Conservation (phyloP, 495 filamentous ascomycete species). For the Penicillium daleae region DNA sequence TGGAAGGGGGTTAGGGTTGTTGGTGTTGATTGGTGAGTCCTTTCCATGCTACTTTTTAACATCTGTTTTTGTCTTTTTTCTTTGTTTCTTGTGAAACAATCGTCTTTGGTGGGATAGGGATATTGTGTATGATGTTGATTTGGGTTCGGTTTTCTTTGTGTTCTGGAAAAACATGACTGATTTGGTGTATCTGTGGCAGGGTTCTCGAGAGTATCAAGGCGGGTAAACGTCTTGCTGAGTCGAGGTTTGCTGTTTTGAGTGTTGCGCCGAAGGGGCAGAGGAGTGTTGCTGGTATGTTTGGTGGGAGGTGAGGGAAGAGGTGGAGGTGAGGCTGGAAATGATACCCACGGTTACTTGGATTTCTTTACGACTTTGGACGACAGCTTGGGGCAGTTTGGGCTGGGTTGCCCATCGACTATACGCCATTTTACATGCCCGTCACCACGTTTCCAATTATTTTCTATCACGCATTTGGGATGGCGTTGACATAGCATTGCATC, state of each 20-base stretch:
- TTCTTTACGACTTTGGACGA: not conserved
- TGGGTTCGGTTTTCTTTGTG: too few species aligned
- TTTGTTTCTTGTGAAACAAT: too few species aligned
- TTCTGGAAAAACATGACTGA: not conserved
- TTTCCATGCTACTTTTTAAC: too few species aligned
- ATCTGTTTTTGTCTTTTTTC: constrained; percentile 19
- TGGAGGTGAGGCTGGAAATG: not conserved
- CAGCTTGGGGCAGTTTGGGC: not conserved
- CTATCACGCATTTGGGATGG: not conserved
- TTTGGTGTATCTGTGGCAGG: constrained; percentile 45
- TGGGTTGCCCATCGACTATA: not conserved
- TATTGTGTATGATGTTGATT: constrained; percentile 4
- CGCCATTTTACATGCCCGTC: not conserved
- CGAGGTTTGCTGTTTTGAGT: constrained; percentile 64
- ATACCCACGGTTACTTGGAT: not conserved
- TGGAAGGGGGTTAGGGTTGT: constrained; percentile 76
- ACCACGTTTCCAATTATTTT: not conserved
- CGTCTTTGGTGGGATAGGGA: too few species aligned
- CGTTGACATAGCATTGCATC: not conserved
- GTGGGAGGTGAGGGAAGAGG: constrained; percentile 7
- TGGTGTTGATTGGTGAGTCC: constrained; percentile 73
- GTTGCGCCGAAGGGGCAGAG: constrained; percentile 62
- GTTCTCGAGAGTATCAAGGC: constrained; percentile 78
- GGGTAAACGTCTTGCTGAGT: constrained; percentile 74
- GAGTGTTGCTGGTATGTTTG: constrained; percentile 61